Evolutionary conservation across 352 stramenopile species (phyloP), one percentile per base, ranked within the genome.

Genomic region (Lagenidium giganteum): DNA sequence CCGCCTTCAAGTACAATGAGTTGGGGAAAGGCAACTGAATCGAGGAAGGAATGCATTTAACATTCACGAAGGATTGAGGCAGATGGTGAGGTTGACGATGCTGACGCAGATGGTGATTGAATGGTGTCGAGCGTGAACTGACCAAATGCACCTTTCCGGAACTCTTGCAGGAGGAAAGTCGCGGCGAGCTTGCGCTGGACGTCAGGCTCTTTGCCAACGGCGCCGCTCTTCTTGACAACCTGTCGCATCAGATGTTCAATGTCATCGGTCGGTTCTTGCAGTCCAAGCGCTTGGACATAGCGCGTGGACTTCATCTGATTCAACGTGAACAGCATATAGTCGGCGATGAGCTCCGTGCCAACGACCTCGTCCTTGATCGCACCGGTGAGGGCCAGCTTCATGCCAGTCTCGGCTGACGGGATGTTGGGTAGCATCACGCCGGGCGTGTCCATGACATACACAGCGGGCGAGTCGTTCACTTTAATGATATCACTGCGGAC

Each of bases 381-480:
- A 23, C 83, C 82, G 1, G 82, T 93, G 18, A 95, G 62, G 18
- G 85, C 85, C 30, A 95, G 52, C 14, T 78, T 88, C 62, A 95
- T 73, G 9, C 85, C 85, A 20, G 78, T 88, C 33, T 95, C 81
- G 0, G 68, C 64, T 17, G 75, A 85, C 29, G 71, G 51, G 27
- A 95, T 82, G 47, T 92, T 91, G 7, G 85, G 85, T 32, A 95
- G 39, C 72, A 95, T 94, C 4, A 95, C 84, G 27, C 85, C 85
- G 4, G 85, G 85, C 8, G 85, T 95, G 53, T 95, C 85, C 14
- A 94, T 75, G 11, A 95, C 81, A 46, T 94, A 95, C 16, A 95
- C 75, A 13, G 83, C 83, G 1, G 85, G 85, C 29, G 79, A 85
- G 34, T 89, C 77, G 33, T 91, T 93, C 40, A 92, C 83, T 67